Evolutionary conservation across 2,329 filamentous ascomycete genomes (phyloP), one percentile per base, ranked within the genome.

Genomic region (Phialophora verrucosa): DNA sequence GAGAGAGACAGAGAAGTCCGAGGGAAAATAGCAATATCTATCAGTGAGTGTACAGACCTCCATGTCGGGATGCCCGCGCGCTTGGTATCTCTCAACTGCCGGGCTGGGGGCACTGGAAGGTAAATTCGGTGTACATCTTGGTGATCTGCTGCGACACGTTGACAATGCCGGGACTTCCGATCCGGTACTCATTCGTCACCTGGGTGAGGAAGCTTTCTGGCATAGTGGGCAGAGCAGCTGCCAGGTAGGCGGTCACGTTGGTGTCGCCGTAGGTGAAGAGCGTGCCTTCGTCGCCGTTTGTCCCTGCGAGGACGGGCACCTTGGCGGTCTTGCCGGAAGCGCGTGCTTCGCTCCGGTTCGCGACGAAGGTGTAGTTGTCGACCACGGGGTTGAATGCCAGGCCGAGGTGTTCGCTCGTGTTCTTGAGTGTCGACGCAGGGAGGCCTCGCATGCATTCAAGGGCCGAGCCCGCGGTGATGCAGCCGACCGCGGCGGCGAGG

Each of bases 251-350:
- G 4, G 64, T 42, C 10, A 61, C 7, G 3, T 61, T 44, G 35
- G 61, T 61, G n/a, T 25, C 59, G 3, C 51, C 63, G 8, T 53
- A 14, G 31, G 54, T 63, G 50, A 67, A 67, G 23, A 65, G 12
- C 1, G 53, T 63, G 7, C 81, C 81, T 73, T 83, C 76, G n/a
- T 79, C 77, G 32, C 84, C 70, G 7, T 77, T 80, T 62, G 74
- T 78, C 44, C 83, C 82, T 47, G 81, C 81, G 6, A 80, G 68
- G 8, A 79, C 65, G 0, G 68, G 67, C 10, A 84, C 74, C 65
- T 80, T 83, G 4, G 73, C 70, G 10, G 78, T 72, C 59, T 78
- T 76, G 2, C 67, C 74, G 4, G 74, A 60, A 70, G 59, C 4
- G 10, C 69, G 63, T 5, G 69, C 69, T 17, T 23, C 60, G 27